A percentile compares a stretch with the other conserved stretches of the same genome.
Conservation (phyloP, 2,329 filamentous ascomycete genomes). For the Orbilia blumenaviensis region DNA sequence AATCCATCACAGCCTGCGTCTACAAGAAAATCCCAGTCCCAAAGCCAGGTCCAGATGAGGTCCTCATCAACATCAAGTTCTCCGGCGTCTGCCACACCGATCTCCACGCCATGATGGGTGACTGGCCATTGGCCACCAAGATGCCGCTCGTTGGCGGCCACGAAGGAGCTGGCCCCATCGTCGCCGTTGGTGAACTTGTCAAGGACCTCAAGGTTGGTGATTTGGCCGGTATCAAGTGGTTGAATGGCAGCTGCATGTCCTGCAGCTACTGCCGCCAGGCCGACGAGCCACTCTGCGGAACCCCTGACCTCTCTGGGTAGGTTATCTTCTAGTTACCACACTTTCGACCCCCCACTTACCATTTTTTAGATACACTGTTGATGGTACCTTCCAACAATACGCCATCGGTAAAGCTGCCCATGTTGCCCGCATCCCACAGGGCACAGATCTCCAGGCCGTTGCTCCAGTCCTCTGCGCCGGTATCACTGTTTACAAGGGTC, state of each 20-base stretch:
- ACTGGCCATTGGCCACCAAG: slow-evolving; percentile 87
- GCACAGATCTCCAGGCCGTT: slow-evolving; percentile 77
- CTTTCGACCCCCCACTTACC: not conserved
- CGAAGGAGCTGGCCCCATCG: slow-evolving; percentile 80
- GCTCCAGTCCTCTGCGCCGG: slow-evolving; percentile 84
- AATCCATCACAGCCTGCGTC: slow-evolving; percentile 60
- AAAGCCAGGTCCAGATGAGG: slow-evolving; percentile 84
- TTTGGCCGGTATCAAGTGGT: slow-evolving; percentile 88
- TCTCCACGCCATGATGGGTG: slow-evolving; percentile 75
- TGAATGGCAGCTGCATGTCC: slow-evolving; percentile 84
- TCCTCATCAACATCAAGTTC: slow-evolving; percentile 72
- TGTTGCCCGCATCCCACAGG: slow-evolving; percentile 81
- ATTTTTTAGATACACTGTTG: slow-evolving; percentile 70
- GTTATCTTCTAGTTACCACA: not conserved
- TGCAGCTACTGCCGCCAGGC: slow-evolving; percentile 77
- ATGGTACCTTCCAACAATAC: slow-evolving; percentile 94
- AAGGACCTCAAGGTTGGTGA: slow-evolving; percentile 82
- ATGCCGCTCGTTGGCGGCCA: slow-evolving; percentile 85
- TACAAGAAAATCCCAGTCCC: slow-evolving; percentile 85
- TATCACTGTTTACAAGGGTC: slow-evolving; percentile 88
- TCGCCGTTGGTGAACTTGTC: slow-evolving; percentile 73
- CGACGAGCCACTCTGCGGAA: slow-evolving; percentile 83
- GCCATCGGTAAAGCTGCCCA: slow-evolving; percentile 85
- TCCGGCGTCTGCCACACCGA: slow-evolving; percentile 59
- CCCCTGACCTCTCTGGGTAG: slow-evolving; percentile 83